phyloP scores from a whole-genome alignment of 2,329 filamentous ascomycete genomes.

The Neonectria magnoliae region DNA sequence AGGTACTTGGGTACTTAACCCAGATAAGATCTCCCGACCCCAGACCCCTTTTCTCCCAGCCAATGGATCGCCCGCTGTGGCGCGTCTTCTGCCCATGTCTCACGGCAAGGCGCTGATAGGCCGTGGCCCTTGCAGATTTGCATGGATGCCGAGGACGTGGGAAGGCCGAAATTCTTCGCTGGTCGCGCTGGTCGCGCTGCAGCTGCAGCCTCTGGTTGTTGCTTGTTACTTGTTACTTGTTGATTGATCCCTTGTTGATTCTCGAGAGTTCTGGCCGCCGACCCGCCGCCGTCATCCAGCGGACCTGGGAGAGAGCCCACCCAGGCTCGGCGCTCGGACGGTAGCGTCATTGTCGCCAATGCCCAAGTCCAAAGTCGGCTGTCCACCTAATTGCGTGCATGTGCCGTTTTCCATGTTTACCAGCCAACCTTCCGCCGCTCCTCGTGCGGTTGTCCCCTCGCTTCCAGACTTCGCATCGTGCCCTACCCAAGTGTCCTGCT shows the following conservation, averaged over 20 bases:
- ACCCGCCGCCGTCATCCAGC: background rate
- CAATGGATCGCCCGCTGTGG: slow-evolving; percentile 34
- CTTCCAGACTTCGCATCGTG: background rate
- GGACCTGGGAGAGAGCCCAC: background rate
- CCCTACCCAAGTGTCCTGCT: background rate
- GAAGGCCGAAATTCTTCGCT: slow-evolving; percentile 27
- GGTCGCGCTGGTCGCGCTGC: slow-evolving; percentile 11
- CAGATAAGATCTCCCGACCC: slow-evolving; percentile 28
- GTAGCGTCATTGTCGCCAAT: slow-evolving; percentile 25
- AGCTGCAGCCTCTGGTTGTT: slow-evolving; percentile 1
- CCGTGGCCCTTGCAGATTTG: slow-evolving; percentile 42
- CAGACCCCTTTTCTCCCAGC: slow-evolving; percentile 32
- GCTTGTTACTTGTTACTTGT: slow-evolving; percentile 9
- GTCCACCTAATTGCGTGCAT: background rate
- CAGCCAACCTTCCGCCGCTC: background rate
- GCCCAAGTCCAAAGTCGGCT: slow-evolving; percentile 7
- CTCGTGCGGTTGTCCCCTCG: background rate
- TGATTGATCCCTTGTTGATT: background rate
- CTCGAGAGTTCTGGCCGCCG: slow-evolving; percentile 8
- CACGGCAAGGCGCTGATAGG: slow-evolving; percentile 39
- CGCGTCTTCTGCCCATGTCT: slow-evolving; percentile 35
- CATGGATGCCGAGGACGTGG: slow-evolving; percentile 33
- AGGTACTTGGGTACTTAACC: too few species aligned
- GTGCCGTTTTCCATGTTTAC: background rate
- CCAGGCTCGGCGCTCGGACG: slow-evolving; percentile 20